Base-by-base conservation (phyloP, 148 eudicot species). In the Simmondsia chinensis region DNA sequence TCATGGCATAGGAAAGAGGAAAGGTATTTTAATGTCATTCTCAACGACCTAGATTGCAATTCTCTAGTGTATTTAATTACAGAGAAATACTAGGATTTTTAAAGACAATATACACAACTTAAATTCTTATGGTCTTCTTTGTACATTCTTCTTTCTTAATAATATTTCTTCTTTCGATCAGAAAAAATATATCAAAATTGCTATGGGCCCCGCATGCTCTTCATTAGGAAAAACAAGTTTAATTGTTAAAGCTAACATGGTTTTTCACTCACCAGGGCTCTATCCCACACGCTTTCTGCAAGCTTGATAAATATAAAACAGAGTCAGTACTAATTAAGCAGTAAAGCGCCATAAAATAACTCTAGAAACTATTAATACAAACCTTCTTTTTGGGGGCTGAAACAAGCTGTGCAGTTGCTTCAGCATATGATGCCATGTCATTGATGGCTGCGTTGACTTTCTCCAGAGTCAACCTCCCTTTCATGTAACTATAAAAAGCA, bases 341-440 rank as follows among this genome's bases (percentile, higher is more conserved):
- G 38, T 21, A 35, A 33, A 16, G 32, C 54, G 22, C 29, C 30
- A 36, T 41, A 23, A 31, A 53, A 32, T n/a, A n/a, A n/a, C n/a
- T n/a, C n/a, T n/a, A n/a, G n/a, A n/a, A n/a, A n/a, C n/a, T n/a
- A n/a, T n/a, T n/a, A n/a, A n/a, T 7, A 32, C 15, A 40, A 52
- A 87, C 96, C 94, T 87, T 87, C 65, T 83, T 87, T 59, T 86
- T 74, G n/a, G 88, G 76, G 35, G 89, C 87, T 20, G 86, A 43
- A 25, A 87, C 59, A 58, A 87, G 86, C 39, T 83, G 89, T 22
- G 89, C 66, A 68, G 68, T 83, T 57, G 89, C 74, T 65, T 80
- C 96, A 51, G 96, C 96, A 77, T 77, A 83, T 13, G 74, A 41
- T 51, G 89, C 75, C 83, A 80, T 83, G 66, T 87, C 96, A 62